phyloP scores from a whole-genome alignment of 2,329 filamentous ascomycete genomes.

The Trichoderma sp. region DNA sequence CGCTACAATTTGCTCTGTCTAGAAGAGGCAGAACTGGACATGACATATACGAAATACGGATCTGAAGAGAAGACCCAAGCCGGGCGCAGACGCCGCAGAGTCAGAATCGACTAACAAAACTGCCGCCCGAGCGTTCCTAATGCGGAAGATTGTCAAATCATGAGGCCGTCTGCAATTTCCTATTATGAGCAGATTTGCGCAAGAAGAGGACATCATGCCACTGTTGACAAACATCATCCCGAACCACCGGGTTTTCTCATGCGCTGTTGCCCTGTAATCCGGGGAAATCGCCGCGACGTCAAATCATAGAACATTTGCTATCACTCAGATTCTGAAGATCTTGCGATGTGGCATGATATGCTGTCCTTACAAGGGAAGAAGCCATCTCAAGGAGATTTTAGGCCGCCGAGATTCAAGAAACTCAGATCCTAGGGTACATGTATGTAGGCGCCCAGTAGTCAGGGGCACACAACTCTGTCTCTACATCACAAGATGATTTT shows the following conservation, averaged over 20 bases:
- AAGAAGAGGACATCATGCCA: slow-evolving; percentile 9
- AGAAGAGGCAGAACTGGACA: neutral
- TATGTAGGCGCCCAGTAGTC: neutral
- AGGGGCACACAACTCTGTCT: neutral
- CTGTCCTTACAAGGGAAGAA: neutral
- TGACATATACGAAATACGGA: neutral
- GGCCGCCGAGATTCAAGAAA: neutral
- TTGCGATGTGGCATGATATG: neutral
- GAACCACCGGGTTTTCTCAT: neutral
- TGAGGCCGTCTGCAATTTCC: neutral
- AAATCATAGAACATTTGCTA: neutral
- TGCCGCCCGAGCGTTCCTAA: neutral
- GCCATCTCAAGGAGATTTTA: neutral
- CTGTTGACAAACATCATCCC: neutral
- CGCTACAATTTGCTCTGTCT: neutral
- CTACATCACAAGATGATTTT: neutral
- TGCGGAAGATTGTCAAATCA: neutral
- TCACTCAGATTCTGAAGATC: neutral
- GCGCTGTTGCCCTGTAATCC: neutral
- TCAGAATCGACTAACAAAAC: neutral
- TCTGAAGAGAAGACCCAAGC: neutral
- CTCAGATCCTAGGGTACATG: neutral
- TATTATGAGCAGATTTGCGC: neutral
- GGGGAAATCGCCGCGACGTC: neutral
- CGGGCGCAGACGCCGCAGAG: neutral